Evolutionary conservation across 2,329 filamentous ascomycete species (phyloP).

Genomic region (Ceratocystis lukuohia): DNA sequence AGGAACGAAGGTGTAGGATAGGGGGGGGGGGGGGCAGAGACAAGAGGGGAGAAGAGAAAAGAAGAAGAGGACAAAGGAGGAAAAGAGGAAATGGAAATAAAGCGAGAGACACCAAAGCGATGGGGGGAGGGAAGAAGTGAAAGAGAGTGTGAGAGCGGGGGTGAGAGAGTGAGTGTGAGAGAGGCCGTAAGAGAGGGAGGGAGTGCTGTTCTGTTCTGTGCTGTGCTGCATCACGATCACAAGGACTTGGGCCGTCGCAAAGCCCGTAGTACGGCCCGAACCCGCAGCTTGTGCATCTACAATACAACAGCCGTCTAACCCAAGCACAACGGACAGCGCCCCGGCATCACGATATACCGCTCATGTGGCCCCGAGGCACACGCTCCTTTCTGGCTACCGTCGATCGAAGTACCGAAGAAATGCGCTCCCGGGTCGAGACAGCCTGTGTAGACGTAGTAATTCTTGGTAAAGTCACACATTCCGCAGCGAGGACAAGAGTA

Average conservation of each 20-base stretch:
- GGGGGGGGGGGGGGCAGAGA: neutral
- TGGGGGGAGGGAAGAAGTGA: neutral
- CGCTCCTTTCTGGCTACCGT: conserved; percentile 45
- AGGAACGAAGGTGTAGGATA: neutral
- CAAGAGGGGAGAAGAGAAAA: too few species aligned
- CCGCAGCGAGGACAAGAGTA: conserved; percentile 20
- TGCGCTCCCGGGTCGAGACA: conserved; percentile 56
- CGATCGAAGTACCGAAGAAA: conserved; percentile 56
- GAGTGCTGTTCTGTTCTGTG: too few species aligned
- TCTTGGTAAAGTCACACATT: conserved; percentile 57
- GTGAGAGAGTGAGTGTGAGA: too few species aligned
- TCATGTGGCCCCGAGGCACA: conserved; percentile 57
- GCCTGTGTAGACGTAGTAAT: conserved; percentile 63
- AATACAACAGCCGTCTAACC: conserved; percentile 23
- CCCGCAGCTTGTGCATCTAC: neutral
- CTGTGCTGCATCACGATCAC: too few species aligned
- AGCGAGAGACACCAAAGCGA: too few species aligned
- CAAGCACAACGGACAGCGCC: conserved; percentile 39
- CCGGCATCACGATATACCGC: conserved; percentile 57
- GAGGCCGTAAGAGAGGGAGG: too few species aligned
- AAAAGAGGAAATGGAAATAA: too few species aligned
- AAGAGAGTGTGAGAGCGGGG: too few species aligned
- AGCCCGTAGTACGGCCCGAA: neutral
- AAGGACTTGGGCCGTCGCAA: too few species aligned
- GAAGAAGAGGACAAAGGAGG: too few species aligned